Conservation (phyloP, 768 basidiomycete genomes). For the Leccinum fibrillosum region DNA sequence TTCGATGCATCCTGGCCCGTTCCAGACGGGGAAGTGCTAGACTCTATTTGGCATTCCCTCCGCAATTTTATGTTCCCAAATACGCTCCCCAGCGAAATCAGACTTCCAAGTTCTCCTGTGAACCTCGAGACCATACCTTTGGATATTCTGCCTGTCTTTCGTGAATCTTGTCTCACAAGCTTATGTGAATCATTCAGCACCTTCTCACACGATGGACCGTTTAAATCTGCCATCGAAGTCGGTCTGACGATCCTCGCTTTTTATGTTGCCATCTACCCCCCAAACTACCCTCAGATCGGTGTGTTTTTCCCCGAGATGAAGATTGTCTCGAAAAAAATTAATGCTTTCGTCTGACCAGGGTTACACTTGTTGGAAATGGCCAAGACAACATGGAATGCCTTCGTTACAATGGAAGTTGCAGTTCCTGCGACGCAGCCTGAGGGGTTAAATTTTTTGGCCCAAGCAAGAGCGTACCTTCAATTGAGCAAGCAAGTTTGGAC, state of each 20-base stretch:
- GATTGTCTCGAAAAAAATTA: not conserved
- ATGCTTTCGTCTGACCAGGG: conserved; percentile 38
- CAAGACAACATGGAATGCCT: conserved; percentile 74
- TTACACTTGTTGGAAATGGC: conserved; percentile 74
- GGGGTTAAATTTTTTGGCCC: conserved; percentile 25
- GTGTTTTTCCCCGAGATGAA: conserved; percentile 9
- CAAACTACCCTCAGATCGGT: conserved; percentile 83
- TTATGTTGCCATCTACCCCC: conserved; percentile 69
- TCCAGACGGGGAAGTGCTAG: conserved; percentile 18
- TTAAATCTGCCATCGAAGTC: conserved; percentile 45
- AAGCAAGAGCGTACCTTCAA: conserved; percentile 36
- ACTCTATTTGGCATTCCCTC: conserved; percentile 31
- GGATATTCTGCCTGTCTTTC: conserved; percentile 42
- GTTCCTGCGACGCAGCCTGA: not conserved
- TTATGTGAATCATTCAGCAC: conserved; percentile 65
- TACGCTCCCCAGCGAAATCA: conserved; percentile 14
- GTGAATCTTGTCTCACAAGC: conserved; percentile 54
- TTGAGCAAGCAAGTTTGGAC: conserved; percentile 41
- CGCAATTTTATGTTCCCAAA: conserved; percentile 38
- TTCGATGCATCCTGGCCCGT: conserved; percentile 41
- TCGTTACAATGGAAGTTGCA: conserved; percentile 32
- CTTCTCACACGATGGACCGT: conserved; percentile 65
- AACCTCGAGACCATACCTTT: conserved; percentile 34
- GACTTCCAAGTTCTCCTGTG: conserved; percentile 29
- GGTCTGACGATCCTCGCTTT: conserved; percentile 62